These are phyloP conservation scores for Exidia glandulosa DNA, from an alignment of 768 basidiomycete species.

Conservation along the genomic window DNA sequence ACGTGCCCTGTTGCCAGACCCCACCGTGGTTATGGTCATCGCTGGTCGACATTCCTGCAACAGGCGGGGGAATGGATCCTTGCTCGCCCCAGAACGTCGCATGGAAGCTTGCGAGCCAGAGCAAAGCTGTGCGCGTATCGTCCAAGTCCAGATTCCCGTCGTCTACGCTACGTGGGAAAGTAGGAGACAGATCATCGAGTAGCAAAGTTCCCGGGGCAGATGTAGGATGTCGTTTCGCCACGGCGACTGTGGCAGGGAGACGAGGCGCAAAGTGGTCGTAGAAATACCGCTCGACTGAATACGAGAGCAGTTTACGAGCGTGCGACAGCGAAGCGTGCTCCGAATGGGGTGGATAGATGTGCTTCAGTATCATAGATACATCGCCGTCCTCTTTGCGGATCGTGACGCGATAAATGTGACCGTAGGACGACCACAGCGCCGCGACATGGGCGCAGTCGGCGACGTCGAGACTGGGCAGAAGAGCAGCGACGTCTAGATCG, in stretches of 20 bases:
- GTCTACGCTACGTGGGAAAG: not conserved
- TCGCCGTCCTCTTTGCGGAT: not conserved
- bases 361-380: not conserved
- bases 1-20: slow-evolving; percentile 4
- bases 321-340: not conserved
- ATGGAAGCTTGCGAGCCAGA: slow-evolving; percentile 4
- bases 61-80: not conserved
- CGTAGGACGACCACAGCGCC: slow-evolving; percentile 2
- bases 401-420: not conserved
- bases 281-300: slow-evolving; percentile 3
- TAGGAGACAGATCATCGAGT: slow-evolving; percentile 1
- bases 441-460: too few species aligned
- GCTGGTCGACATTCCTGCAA: not conserved
- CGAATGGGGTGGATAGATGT: not conserved
- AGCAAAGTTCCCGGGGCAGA: not conserved
- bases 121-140: not conserved
- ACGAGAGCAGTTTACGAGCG: slow-evolving; percentile 1
- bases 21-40: not conserved
- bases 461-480: too few species aligned
- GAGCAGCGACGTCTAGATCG: too few species aligned
- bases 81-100: slow-evolving; percentile 2
- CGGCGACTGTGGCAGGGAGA: not conserved
- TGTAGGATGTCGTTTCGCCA: not conserved
- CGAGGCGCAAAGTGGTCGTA: not conserved
- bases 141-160: not conserved